A percentile compares a stretch with the other conserved stretches of the same genome.
phyloP scores from a whole-genome alignment of 306 rosid species.

The Acacia acuminata region DNA sequence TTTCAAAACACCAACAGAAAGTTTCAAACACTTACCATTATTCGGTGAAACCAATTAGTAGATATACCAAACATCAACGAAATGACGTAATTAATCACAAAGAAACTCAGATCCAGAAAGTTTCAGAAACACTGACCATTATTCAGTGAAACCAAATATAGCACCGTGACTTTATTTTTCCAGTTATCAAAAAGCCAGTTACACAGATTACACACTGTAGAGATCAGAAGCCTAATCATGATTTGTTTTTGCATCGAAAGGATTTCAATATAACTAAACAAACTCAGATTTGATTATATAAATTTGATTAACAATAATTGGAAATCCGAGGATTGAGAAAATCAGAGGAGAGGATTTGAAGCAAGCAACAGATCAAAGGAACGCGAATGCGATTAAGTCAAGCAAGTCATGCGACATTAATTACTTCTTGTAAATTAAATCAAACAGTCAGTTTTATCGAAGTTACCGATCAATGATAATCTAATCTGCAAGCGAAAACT shows the following conservation, averaged over 20 bases:
- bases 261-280: background rate
- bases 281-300: slow-evolving; percentile 28
- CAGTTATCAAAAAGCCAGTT: background rate
- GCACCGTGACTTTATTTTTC: background rate
- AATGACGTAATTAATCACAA: background rate
- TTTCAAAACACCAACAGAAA: too few relatives aligned
- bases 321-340: background rate
- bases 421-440: background rate
- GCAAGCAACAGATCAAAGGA: background rate
- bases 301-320: background rate
- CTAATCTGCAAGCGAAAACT: background rate
- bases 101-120: background rate
- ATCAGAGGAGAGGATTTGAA: background rate
- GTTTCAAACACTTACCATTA: too few relatives aligned
- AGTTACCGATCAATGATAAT: too few relatives aligned
- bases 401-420: background rate
- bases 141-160: background rate
- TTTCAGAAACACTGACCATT: background rate
- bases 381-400: background rate
- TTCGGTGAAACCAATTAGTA: too few relatives aligned
- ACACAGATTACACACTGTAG: background rate
- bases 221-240: background rate
- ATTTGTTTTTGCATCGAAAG: background rate
- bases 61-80: background rate
- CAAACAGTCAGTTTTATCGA: background rate